Conservation (phyloP, 2,329 filamentous ascomycete genomes). For the Setomelanomma holmii region DNA sequence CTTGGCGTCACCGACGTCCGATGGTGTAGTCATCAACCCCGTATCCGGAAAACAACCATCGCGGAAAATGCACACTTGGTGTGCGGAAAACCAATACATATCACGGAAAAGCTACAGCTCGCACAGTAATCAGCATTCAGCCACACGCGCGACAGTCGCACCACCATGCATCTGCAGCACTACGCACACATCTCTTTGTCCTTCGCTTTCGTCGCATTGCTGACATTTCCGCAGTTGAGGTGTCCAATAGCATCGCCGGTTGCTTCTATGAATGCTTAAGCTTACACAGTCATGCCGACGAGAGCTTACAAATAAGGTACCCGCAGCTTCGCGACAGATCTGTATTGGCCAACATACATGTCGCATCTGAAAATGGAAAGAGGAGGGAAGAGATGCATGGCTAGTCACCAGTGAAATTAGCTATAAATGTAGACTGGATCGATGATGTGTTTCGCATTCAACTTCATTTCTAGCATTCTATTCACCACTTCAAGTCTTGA, state of each 20-base stretch:
- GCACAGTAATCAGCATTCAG: background rate
- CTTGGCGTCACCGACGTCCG: background rate
- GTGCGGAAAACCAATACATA: background rate
- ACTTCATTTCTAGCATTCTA: too few species aligned
- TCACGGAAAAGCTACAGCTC: background rate
- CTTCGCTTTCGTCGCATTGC: background rate
- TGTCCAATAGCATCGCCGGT: background rate
- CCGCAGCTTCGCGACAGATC: too few species aligned
- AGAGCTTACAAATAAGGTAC: background rate
- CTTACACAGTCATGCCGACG: too few species aligned
- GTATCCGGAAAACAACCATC: background rate
- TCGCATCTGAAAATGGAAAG: background rate
- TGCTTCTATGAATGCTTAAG: background rate
- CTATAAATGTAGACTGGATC: too few species aligned
- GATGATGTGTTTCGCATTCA: too few species aligned
- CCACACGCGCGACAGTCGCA: background rate
- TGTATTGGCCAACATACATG: too few species aligned
- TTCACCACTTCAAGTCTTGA: too few species aligned
- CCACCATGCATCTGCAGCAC: background rate
- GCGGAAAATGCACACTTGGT: background rate
- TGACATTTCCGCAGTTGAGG: background rate
- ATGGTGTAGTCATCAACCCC: background rate
- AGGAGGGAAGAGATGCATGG: background rate
- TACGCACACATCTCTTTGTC: background rate
- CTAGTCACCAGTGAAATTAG: too few species aligned